Evolutionary conservation across 306 rosid species (phyloP).

Genomic region (Ziziphus jujuba): DNA sequence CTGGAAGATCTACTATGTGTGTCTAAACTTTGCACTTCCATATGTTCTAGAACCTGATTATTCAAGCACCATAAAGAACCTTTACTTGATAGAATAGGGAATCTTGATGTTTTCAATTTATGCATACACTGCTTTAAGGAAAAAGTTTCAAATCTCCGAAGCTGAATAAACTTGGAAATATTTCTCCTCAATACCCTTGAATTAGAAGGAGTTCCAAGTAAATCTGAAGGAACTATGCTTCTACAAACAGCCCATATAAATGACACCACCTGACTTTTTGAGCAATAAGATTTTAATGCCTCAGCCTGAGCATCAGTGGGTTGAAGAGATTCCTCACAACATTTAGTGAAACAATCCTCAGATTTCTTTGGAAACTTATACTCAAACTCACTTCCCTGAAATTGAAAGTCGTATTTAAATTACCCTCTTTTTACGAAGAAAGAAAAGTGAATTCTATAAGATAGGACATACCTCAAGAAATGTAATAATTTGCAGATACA

Average conservation of each 20-base stretch:
- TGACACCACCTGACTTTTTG: constrained; percentile 79
- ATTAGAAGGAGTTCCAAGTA: constrained; percentile 69
- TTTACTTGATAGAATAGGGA: constrained; percentile 58
- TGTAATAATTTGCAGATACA: neutral
- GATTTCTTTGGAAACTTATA: constrained; percentile 28
- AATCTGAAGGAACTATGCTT: constrained; percentile 68
- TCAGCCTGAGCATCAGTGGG: constrained; percentile 34
- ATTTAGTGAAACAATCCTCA: constrained; percentile 26
- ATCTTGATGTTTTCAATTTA: constrained; percentile 53
- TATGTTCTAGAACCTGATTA: constrained; percentile 26
- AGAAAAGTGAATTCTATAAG: neutral
- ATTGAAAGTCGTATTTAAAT: constrained; percentile 14
- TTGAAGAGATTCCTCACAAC: constrained; percentile 25
- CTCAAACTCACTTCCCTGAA: constrained; percentile 39
- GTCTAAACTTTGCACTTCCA: constrained; percentile 25
- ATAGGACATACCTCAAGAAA: neutral
- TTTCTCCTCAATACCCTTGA: constrained; percentile 79
- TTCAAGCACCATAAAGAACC: constrained; percentile 38
- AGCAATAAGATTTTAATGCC: constrained; percentile 51
- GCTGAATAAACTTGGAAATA: constrained; percentile 65
- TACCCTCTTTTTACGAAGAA: constrained; percentile 4
- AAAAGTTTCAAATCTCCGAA: constrained; percentile 72
- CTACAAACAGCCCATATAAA: constrained; percentile 91
- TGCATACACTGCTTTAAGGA: constrained; percentile 70
- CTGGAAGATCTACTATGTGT: constrained; percentile 24